A percentile compares a stretch with the other conserved stretches of the same genome.
These are phyloP conservation scores for Trichoderma cornu-damae DNA, from an alignment of 2,329 filamentous ascomycete species.

Conservation along the genomic window DNA sequence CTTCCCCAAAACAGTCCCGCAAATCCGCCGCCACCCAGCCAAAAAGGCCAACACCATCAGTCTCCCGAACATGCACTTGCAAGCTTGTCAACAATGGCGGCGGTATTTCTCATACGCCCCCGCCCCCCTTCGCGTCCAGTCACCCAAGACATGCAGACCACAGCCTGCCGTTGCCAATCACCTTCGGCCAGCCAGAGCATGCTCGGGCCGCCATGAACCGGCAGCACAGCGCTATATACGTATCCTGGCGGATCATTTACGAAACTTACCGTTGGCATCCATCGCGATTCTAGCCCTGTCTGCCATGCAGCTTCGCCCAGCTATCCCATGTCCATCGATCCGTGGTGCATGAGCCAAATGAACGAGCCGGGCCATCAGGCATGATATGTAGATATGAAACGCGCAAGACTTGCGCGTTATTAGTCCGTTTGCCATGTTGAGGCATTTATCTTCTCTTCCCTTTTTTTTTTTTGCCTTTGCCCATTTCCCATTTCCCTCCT, in stretches of 20 bases:
- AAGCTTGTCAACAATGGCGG: constrained; percentile 7
- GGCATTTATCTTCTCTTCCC: background rate
- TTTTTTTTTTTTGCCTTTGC: background rate
- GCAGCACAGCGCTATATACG: constrained; percentile 32
- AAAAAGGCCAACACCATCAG: background rate
- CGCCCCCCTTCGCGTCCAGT: constrained; percentile 25
- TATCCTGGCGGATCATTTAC: constrained; percentile 36
- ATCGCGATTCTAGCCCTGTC: background rate
- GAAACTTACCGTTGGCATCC: constrained; percentile 21
- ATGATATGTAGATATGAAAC: constrained; percentile 1
- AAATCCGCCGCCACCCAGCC: constrained; percentile 3
- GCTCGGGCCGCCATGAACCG: constrained; percentile 4
- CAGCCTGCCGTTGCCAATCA: background rate
- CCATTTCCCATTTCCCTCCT: background rate
- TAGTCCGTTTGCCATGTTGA: background rate
- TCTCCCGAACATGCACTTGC: constrained; percentile 17
- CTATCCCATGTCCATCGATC: background rate
- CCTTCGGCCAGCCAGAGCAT: background rate
- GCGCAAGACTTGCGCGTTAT: background rate
- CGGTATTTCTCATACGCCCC: constrained; percentile 15
- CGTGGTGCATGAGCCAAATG: background rate
- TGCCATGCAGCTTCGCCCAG: constrained; percentile 9
- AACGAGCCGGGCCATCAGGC: background rate
- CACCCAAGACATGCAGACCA: constrained; percentile 7
- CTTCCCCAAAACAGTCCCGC: constrained; percentile 9